Base-by-base conservation (phyloP, 2,329 filamentous ascomycete genomes). In the Tricladium varicosporioides region DNA sequence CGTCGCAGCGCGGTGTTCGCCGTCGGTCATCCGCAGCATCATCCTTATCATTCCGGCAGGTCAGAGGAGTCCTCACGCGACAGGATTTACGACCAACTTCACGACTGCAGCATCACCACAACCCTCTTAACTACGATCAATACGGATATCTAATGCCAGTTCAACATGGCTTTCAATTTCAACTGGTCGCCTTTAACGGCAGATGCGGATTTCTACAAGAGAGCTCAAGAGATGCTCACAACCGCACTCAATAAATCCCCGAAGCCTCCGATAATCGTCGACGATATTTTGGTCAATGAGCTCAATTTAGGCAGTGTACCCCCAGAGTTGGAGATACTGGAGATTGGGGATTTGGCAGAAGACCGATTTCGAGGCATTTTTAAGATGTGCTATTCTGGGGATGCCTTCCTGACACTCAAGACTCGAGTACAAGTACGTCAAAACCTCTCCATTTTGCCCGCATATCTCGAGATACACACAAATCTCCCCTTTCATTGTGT, bases 151-250 rank as follows among this genome's bases (percentile, higher is more conserved):
- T 67, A 64, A 70, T 71, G 69, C 58, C 47, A 62, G 60, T 54
- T 62, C 64, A 65, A 62, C 48, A 99, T 99, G 94, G 94, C 94
- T 67, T 99, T 99, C 89, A 97, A 97, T 81, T 99, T 99, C 89
- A 97, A 97, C 91, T 99, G 94, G 94, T 96, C 92, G 83, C 94
- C 94, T 71, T 83, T 99, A 65, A 94, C 95, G 77, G 93, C 93
- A 71, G 94, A 97, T 78, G 93, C 91, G 70, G 84, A 86, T 67
- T 94, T 94, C 75, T 93, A 93, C 76, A 85, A 89, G 72, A 88
- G 92, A 67, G 93, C 94, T 51, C 89, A 92, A 73, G 92, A 97
- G 73, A 89, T 97, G 74, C 83, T 99, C 68, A 99, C 94, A 22
- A 88, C 90, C 57, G 94, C 94, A 36, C 81, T 99, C 69, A 99